Conservation (phyloP, 129 eudicot species). For the Escallonia herrerae region DNA sequence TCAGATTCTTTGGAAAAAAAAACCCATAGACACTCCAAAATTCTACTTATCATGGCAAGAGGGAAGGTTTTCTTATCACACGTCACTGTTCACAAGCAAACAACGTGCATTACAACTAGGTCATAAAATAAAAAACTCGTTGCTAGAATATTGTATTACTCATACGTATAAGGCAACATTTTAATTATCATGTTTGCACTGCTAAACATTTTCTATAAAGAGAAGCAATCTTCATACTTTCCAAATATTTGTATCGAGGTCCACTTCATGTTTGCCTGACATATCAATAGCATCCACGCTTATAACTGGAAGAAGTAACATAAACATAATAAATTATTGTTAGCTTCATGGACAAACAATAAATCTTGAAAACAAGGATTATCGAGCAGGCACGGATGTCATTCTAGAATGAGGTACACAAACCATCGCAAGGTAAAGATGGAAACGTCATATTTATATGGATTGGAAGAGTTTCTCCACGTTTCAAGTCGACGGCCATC, state of each 20-base stretch:
- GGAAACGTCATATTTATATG: constrained; percentile 97
- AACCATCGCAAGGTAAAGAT: constrained; percentile 94
- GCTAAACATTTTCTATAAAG: not conserved
- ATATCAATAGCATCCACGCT: constrained; percentile 98
- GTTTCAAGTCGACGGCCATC: constrained; percentile 95
- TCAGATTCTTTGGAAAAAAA: no score
- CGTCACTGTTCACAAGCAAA: no score
- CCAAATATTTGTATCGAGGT: constrained; percentile 98
- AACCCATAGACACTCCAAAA: no score
- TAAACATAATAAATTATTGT: not conserved
- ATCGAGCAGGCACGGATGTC: constrained; percentile 6
- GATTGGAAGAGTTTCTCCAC: constrained; percentile 97
- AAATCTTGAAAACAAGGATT: not conserved
- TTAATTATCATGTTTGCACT: not conserved
- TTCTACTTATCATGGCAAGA: no score
- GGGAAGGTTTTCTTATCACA: no score
- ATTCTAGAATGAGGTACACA: constrained; percentile 15
- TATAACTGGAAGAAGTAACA: constrained; percentile 51
- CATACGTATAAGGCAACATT: not conserved
- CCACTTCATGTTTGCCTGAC: constrained; percentile 99
- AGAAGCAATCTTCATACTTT: constrained; percentile 49
- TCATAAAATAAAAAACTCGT: no score
- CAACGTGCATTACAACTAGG: no score
- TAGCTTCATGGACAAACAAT: not conserved
- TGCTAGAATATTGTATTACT: no score